Conservation (phyloP, 2,329 filamentous ascomycete species). For the Chrysoporthe austroafricana region DNA sequence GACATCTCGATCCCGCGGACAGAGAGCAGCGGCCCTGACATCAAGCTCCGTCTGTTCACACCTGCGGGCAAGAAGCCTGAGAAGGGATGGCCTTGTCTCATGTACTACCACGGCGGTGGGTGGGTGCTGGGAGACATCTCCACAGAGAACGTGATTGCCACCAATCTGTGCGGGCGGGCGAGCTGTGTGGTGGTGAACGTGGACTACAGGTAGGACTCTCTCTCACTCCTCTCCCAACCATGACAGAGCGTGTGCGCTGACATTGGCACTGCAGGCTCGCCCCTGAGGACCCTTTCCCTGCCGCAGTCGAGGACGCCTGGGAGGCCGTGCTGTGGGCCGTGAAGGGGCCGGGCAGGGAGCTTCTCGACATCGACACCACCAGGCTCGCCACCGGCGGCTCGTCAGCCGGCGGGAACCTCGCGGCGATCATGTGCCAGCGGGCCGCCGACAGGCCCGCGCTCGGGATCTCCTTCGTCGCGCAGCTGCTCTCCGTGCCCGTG, state of each 20-base stretch:
- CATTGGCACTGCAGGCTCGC: slow-evolving; percentile 47
- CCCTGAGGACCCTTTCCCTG: slow-evolving; percentile 59
- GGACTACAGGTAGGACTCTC: slow-evolving; percentile 52
- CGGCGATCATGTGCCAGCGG: slow-evolving; percentile 33
- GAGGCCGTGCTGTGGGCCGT: slow-evolving; percentile 55
- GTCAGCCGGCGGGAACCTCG: slow-evolving; percentile 37
- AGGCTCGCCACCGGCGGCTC: slow-evolving; percentile 35
- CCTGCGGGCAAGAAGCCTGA: slow-evolving; percentile 48
- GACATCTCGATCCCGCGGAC: slow-evolving; percentile 49
- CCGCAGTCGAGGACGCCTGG: slow-evolving; percentile 61
- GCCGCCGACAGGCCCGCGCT: slow-evolving; percentile 24
- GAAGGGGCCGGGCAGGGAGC: slow-evolving; percentile 33
- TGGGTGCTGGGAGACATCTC: slow-evolving; percentile 63
- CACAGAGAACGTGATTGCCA: slow-evolving; percentile 60
- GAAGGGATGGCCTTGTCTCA: slow-evolving; percentile 57
- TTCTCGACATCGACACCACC: slow-evolving; percentile 45
- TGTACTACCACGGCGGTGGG: slow-evolving; percentile 63
- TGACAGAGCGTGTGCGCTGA: slow-evolving; percentile 11
- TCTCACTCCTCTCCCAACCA: too few relatives aligned
- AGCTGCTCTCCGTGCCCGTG: slow-evolving; percentile 61
- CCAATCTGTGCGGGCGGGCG: slow-evolving; percentile 55
- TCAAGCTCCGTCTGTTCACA: slow-evolving; percentile 55
- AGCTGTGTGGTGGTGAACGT: slow-evolving; percentile 58
- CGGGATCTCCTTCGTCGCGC: slow-evolving; percentile 44
- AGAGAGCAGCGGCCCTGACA: slow-evolving; percentile 50